Evolutionary conservation across 768 basidiomycete genomes (phyloP).

Genomic region (Cystobasidium onofrii): DNA sequence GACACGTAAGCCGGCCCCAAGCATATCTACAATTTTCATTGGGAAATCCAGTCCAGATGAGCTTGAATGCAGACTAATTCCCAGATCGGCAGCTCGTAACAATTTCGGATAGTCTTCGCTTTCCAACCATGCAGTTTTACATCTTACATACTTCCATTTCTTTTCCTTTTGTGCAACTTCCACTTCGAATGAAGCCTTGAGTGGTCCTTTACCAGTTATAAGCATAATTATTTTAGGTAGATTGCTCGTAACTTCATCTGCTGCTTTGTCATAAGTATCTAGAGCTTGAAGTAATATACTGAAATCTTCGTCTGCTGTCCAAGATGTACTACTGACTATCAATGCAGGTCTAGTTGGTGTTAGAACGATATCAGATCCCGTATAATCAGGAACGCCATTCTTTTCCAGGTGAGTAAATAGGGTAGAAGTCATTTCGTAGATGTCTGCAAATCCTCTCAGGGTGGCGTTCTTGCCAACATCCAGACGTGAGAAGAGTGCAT

Average conservation of each 20-base stretch:
- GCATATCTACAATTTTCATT: conserved; percentile 99
- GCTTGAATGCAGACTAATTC: conserved; percentile 81
- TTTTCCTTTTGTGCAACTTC: conserved; percentile 57
- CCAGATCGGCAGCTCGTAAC: conserved; percentile 86
- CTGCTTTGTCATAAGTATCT: conserved; percentile 56
- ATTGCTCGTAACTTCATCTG: background rate
- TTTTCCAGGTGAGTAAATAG: conserved; percentile 52
- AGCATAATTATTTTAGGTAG: background rate
- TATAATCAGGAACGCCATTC: conserved; percentile 24
- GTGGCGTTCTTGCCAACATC: background rate
- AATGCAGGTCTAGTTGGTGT: conserved; percentile 59
- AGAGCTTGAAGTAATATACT: conserved; percentile 70
- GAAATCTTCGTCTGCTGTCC: conserved; percentile 98
- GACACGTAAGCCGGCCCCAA: conserved; percentile 89
- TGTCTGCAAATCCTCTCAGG: conserved; percentile 50
- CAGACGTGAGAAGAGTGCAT: conserved; percentile 5
- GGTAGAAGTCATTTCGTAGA: conserved; percentile 51
- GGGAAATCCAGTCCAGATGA: conserved; percentile 85
- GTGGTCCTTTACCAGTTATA: conserved; percentile 45
- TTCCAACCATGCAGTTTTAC: conserved; percentile 77
- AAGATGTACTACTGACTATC: conserved; percentile 83
- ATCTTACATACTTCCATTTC: conserved; percentile 67
- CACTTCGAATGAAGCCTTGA: conserved; percentile 64
- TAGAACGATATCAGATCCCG: conserved; percentile 21
- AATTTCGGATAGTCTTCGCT: conserved; percentile 80